Percentiles rank a stretch among this genome's conserved stretches.
Evolutionary conservation across 805 yeast genomes (phyloP).

Genomic region (Ogataea chonburiensis): DNA sequence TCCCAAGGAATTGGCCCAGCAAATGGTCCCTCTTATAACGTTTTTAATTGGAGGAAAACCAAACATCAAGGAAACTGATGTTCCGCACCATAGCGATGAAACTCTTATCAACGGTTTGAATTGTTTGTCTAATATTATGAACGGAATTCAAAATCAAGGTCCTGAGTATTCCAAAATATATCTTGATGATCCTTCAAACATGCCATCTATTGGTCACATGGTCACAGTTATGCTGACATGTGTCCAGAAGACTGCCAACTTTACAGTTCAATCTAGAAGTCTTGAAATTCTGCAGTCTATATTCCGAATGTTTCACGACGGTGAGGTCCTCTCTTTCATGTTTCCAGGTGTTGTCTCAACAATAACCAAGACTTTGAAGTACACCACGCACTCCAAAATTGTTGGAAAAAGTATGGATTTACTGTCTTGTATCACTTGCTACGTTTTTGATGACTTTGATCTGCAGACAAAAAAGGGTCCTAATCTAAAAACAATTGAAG

Average conservation of each 20-base stretch:
- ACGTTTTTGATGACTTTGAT: constrained; percentile 44
- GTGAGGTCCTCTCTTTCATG: constrained; percentile 48
- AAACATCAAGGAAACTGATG: constrained; percentile 29
- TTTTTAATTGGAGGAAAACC: constrained; percentile 48
- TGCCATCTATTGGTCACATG: constrained; percentile 49
- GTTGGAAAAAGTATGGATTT: constrained; percentile 32
- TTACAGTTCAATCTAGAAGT: constrained; percentile 33
- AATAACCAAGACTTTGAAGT: constrained; percentile 38
- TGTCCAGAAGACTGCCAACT: constrained; percentile 27
- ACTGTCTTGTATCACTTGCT: constrained; percentile 30
- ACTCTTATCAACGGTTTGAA: constrained; percentile 38
- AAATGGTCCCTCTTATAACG: constrained; percentile 46
- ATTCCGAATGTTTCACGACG: constrained; percentile 40
- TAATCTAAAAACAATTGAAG: constrained; percentile 14
- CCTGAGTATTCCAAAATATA: constrained; percentile 24
- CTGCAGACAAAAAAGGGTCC: constrained; percentile 26
- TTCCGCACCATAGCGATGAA: constrained; percentile 34
- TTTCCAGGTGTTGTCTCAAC: constrained; percentile 52
- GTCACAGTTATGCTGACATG: constrained; percentile 43
- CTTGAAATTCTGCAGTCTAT: constrained; percentile 36
- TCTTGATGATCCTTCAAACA: constrained; percentile 33
- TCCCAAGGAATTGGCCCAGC: constrained; percentile 39
- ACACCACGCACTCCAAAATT: constrained; percentile 39
- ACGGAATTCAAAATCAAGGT: constrained; percentile 34
- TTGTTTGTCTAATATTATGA: constrained; percentile 32